A percentile compares a stretch with the other conserved stretches of the same genome.
Evolutionary conservation across 345 rosid species (phyloP).

Genomic region (Gossypioides kirkii): DNA sequence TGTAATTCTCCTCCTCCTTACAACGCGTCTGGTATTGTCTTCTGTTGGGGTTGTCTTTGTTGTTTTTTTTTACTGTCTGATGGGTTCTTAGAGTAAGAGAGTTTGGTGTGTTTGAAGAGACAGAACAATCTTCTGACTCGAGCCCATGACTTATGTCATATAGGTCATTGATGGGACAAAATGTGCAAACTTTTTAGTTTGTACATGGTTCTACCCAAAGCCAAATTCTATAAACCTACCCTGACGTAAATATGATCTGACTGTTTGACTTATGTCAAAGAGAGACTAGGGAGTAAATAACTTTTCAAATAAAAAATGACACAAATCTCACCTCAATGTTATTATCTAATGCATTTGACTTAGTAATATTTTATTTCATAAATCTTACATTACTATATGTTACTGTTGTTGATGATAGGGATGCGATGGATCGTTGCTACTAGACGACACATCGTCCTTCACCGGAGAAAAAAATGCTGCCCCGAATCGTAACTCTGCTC

Average conservation of each 20-base stretch:
- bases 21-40: too few relatives aligned
- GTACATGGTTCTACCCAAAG: too few relatives aligned
- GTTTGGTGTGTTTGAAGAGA: fast-evolving
- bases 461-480: constrained; percentile 71
- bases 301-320: background rate
- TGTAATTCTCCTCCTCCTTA: constrained; percentile 29
- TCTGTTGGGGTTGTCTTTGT: too few relatives aligned
- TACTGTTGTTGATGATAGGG: constrained; percentile 33
- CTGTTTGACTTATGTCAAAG: background rate
- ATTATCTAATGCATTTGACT: background rate
- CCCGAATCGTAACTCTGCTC: constrained; percentile 62
- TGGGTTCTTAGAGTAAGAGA: too few relatives aligned
- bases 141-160: too few relatives aligned
- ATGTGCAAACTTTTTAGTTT: too few relatives aligned
- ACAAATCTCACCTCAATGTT: background rate
- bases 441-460: constrained; percentile 72
- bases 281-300: too few relatives aligned
- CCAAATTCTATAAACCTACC: fast-evolving
- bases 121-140: too few relatives aligned
- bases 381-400: background rate
- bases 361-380: background rate
- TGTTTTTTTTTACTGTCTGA: too few relatives aligned
- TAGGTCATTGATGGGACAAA: too few relatives aligned
- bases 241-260: background rate
- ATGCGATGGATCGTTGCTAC: constrained; percentile 78